phyloP scores from a whole-genome alignment of 495 filamentous ascomycete genomes.

The Penicillium bovifimosum region DNA sequence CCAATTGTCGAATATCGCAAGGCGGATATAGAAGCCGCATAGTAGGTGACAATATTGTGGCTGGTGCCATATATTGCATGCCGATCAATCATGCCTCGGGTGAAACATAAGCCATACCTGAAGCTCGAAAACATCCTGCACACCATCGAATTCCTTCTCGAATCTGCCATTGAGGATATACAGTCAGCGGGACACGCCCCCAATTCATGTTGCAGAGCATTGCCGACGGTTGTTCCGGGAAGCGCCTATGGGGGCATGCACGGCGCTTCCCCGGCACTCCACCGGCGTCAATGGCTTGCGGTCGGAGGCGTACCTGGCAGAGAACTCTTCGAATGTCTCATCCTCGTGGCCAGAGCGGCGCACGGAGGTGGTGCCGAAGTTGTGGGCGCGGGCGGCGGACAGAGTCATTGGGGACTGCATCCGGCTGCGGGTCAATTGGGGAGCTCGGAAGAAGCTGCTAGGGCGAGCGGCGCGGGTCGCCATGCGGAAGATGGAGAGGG shows the following conservation, averaged over 20 bases:
- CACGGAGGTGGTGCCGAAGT: constrained; percentile 65
- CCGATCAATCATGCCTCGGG: background rate
- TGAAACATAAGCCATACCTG: constrained; percentile 60
- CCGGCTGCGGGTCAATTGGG: constrained; percentile 55
- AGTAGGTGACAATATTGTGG: background rate
- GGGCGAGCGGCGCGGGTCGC: constrained; percentile 62
- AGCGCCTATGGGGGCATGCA: constrained; percentile 7
- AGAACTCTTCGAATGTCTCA: constrained; percentile 98
- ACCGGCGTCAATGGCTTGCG: constrained; percentile 26
- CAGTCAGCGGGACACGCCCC: constrained; percentile 16
- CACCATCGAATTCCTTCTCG: constrained; percentile 96
- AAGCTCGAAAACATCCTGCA: constrained; percentile 99
- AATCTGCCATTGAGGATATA: constrained; percentile 57
- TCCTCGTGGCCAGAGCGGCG: constrained; percentile 64
- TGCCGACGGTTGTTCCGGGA: constrained; percentile 7
- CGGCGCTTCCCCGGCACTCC: constrained; percentile 1
- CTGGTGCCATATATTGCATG: constrained; percentile 8
- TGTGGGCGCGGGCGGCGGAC: constrained; percentile 47
- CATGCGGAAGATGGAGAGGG: constrained; percentile 62
- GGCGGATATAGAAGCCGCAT: background rate
- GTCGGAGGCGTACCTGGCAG: constrained; percentile 71
- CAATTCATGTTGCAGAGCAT: background rate
- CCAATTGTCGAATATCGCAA: background rate
- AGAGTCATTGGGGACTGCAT: constrained; percentile 49
- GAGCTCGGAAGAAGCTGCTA: constrained; percentile 52